Evolutionary conservation across 2,329 filamentous ascomycete genomes (phyloP).

Genomic region (Orbilia ellipsospora): DNA sequence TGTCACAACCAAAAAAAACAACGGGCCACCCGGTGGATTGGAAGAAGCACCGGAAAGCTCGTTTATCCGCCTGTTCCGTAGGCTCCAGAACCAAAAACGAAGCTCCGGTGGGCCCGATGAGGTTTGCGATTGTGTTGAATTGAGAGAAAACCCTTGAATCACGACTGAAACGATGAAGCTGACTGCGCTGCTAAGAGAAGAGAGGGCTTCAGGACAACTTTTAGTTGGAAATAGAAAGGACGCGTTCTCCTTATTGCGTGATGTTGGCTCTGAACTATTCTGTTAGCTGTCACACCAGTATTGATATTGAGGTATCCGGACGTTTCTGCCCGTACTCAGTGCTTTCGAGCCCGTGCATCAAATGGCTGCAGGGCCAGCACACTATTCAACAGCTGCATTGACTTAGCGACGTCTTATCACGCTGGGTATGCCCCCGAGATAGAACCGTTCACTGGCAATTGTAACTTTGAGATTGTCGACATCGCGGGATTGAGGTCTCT

Average conservation of each 20-base stretch:
- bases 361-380: conserved; percentile 38
- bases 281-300: conserved; percentile 4
- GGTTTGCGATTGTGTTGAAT: conserved; percentile 8
- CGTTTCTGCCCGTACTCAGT: conserved; percentile 19
- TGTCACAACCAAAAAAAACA: too few relatives aligned
- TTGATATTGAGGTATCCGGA: conserved; percentile 1
- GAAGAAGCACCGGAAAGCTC: conserved; percentile 3
- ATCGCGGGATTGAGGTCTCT: too few relatives aligned
- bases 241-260: too few relatives aligned
- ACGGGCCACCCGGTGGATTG: too few relatives aligned
- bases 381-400: conserved; percentile 6
- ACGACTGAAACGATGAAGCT: conserved; percentile 30
- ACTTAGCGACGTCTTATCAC: too few relatives aligned
- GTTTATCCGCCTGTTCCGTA: conserved; percentile 36
- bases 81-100: conserved; percentile 20
- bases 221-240: background rate
- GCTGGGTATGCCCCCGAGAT: too few relatives aligned
- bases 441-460: too few relatives aligned
- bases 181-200: background rate
- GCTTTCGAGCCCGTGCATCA: conserved; percentile 21
- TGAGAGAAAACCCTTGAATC: conserved; percentile 18
- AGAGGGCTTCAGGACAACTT: conserved; percentile 8
- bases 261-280: too few relatives aligned
- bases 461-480: too few relatives aligned
- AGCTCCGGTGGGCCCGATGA: conserved; percentile 14